Base-by-base conservation (phyloP, 1,139 yeast species). In the Geotrichum candidum region DNA sequence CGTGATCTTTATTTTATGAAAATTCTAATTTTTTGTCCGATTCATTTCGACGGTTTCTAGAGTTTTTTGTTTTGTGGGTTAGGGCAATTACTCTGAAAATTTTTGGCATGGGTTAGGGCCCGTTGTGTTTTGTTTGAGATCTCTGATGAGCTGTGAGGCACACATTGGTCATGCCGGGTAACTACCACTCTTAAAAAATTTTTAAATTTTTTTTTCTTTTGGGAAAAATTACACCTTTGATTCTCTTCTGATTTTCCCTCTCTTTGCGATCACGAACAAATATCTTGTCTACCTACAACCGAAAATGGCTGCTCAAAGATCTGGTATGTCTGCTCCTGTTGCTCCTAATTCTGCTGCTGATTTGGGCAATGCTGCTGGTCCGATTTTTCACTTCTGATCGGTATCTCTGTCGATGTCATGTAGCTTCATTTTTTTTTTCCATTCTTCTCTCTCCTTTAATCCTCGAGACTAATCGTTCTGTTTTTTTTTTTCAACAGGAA, bases 401-500 rank as follows among this genome's bases (percentile, higher is more conserved):
- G 31, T 27, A 27, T 6, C 31, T 3, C 31, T 6, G 31, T 27
- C 31, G 31, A 27, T 27, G 31, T 6, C 6, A 27, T 27, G 31
- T 4, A 25, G 33, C 23, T 18, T 18, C 18, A 18, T 18, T 18
- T 18, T 18, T 18, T 18, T 4, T 29, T 48, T 50, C 33, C 33
- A 48, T 48, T n/a, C 7, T 15, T 18, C 22, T 46, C 31, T 27
- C 6, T 27, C 31, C 31, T 27, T 3, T 27, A 27, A 27, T 4
- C 3, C 6, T 27, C 31, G 31, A 6, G 3, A 27, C 31, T 27
- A 27, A 27, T 27, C 31, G 31, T 27, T 27, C 18, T 27, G 31
- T 27, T 27, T 27, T 3, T 27, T 27, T 27, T 27, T 6, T 27
- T 27, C 31, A 27, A 45, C 33, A 88, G 99, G 98, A 83, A 90